A percentile compares a stretch with the other conserved stretches of the same genome.
These are phyloP conservation scores for Debaryomyces udenii DNA, from an alignment of 1,139 yeast species.

Conservation along the genomic window DNA sequence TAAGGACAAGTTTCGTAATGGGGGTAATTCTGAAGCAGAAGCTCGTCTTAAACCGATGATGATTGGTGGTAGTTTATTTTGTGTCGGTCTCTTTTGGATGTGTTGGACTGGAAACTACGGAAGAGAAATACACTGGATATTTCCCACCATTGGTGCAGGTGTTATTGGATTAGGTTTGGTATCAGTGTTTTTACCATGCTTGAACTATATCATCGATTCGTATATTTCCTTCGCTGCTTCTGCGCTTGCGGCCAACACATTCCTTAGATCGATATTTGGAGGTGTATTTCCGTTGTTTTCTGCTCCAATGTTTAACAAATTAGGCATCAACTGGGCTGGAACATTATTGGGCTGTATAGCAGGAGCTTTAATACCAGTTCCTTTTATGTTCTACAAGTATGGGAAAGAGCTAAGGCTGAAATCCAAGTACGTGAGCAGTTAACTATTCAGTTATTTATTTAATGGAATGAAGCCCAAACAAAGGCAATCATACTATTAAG, in stretches of 20 bases:
- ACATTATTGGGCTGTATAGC: slow-evolving; percentile 74
- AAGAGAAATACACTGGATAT: slow-evolving; percentile 67
- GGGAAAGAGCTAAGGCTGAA: too few species aligned
- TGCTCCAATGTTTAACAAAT: slow-evolving; percentile 66
- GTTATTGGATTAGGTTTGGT: slow-evolving; percentile 71
- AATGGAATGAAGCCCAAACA: too few species aligned
- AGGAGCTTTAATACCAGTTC: slow-evolving; percentile 65
- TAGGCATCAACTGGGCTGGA: slow-evolving; percentile 85
- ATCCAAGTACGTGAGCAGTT: too few species aligned
- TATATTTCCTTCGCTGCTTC: slow-evolving; percentile 77
- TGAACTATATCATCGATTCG: slow-evolving; percentile 73
- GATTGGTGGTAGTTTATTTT: slow-evolving; percentile 61
- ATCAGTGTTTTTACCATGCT: slow-evolving; percentile 66
- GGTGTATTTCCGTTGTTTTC: slow-evolving; percentile 55
- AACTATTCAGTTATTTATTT: too few species aligned
- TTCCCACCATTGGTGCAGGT: slow-evolving; percentile 65
- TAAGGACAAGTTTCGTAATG: too few species aligned
- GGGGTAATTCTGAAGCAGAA: too few species aligned
- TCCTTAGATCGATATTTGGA: slow-evolving; percentile 65
- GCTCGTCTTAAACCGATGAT: too few species aligned
- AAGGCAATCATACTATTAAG: too few species aligned
- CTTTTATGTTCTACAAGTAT: slow-evolving; percentile 66
- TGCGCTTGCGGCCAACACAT: slow-evolving; percentile 86
- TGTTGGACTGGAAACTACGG: slow-evolving; percentile 76
- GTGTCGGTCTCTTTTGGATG: slow-evolving; percentile 73